A percentile compares a stretch with the other conserved stretches of the same genome.
phyloP scores from a whole-genome alignment of 2,329 filamentous ascomycete genomes.

The Diaporthe citriasiana region DNA sequence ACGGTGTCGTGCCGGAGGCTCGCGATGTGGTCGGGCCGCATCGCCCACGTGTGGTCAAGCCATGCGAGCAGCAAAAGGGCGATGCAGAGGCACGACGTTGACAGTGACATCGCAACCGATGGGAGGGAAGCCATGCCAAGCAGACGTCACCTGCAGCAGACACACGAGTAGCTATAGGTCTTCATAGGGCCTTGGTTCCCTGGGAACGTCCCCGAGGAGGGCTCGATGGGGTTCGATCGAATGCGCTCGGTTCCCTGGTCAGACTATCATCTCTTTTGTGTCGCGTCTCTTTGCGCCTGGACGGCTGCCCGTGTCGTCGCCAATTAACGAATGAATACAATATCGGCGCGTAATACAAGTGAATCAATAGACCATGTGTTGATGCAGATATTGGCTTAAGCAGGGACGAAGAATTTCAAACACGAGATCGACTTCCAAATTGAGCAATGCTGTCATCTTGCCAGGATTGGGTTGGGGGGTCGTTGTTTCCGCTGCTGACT shows the following conservation, averaged over 20 bases:
- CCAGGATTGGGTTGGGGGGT: constrained; percentile 6
- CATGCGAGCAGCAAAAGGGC: constrained; percentile 56
- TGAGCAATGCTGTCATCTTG: constrained; percentile 43
- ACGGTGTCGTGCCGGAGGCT: constrained; percentile 72
- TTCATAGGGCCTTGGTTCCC: constrained; percentile 37
- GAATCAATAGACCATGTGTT: not conserved
- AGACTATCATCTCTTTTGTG: constrained; percentile 16
- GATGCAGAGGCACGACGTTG: constrained; percentile 44
- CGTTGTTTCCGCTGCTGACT: constrained; percentile 17
- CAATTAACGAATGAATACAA: not conserved
- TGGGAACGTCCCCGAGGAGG: constrained; percentile 34
- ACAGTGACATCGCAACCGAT: constrained; percentile 12
- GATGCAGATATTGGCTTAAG: not conserved
- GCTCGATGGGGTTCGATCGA: not conserved
- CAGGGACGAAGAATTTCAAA: not conserved
- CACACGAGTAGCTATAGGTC: constrained; percentile 27
- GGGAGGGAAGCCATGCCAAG: constrained; percentile 50
- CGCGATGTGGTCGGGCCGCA: constrained; percentile 69
- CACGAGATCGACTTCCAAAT: constrained; percentile 15
- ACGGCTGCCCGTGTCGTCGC: not conserved
- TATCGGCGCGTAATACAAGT: not conserved
- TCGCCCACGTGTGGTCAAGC: constrained; percentile 58
- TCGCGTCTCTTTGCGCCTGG: not conserved
- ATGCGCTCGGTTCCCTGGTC: constrained; percentile 7
- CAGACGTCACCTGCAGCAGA: constrained; percentile 57